Evolutionary conservation across 1,284 basidiomycete species (phyloP).

Genomic region (Ceratobasidium sp.): DNA sequence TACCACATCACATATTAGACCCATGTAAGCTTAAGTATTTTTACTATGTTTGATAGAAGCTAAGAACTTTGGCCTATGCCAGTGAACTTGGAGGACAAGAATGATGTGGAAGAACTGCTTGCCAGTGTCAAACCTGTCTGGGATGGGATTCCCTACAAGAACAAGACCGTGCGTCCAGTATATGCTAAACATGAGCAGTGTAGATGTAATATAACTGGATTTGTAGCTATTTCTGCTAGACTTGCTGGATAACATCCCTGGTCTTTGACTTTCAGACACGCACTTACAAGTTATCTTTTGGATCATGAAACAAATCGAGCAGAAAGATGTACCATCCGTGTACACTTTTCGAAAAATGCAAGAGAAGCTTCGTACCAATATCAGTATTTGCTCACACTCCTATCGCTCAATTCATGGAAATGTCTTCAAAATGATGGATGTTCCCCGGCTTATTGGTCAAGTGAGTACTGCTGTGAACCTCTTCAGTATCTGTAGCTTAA

Average conservation of each 20-base stretch:
- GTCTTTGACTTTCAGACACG: constrained; percentile 51
- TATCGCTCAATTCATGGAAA: constrained; percentile 55
- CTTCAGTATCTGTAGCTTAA: not conserved
- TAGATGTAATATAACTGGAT: no score
- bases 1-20: no score
- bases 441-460: constrained; percentile 46
- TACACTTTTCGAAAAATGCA: constrained; percentile 48
- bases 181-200: no score
- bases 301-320: constrained; percentile 53
- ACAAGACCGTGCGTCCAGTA: no score
- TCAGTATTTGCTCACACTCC: constrained; percentile 51
- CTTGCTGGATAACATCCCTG: constrained; percentile 50
- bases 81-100: no score
- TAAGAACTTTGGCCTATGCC: no score
- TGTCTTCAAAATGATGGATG: constrained; percentile 51
- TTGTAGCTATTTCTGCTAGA: constrained; percentile 52
- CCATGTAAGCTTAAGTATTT: no score
- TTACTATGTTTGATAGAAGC: no score
- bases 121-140: no score
- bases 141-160: no score
- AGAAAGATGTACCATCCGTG: constrained; percentile 55
- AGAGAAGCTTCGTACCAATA: not conserved
- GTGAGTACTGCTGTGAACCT: constrained; percentile 35
- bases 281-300: constrained; percentile 56
- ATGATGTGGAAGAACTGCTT: no score